Conservation (phyloP, 2,329 filamentous ascomycete species). For the Arthrinium puccinioides region DNA sequence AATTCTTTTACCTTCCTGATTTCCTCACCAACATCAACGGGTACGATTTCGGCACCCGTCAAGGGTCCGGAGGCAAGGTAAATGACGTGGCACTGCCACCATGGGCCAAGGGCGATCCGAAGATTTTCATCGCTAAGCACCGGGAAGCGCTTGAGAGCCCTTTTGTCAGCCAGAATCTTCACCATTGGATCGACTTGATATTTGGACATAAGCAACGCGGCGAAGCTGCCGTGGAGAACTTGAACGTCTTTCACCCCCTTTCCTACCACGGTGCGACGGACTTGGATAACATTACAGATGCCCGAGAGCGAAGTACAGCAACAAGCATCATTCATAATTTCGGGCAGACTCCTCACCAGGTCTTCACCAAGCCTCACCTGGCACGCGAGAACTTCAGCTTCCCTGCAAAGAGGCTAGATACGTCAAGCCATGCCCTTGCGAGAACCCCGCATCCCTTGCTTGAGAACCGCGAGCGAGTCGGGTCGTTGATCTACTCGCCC, state of each 20-base stretch:
- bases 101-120: constrained; percentile 94
- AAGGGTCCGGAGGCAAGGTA: constrained; percentile 72
- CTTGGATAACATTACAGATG: constrained; percentile 83
- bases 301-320: constrained; percentile 76
- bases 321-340: constrained; percentile 99
- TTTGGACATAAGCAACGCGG: constrained; percentile 93
- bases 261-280: constrained; percentile 94
- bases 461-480: constrained; percentile 70
- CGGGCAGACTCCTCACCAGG: constrained; percentile 92
- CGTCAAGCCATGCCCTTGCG: constrained; percentile 66
- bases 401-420: constrained; percentile 66
- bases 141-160: constrained; percentile 93
- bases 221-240: constrained; percentile 80
- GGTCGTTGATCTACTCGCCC: constrained; percentile 68
- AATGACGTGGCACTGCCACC: constrained; percentile 85
- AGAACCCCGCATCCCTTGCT: constrained; percentile 73
- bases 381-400: constrained; percentile 62
- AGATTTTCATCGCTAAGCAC: constrained; percentile 92
- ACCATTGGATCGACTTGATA: constrained; percentile 92
- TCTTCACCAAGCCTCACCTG: constrained; percentile 78
- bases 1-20: constrained; percentile 95
- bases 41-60: constrained; percentile 86
- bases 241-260: constrained; percentile 93
- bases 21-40: constrained; percentile 90
- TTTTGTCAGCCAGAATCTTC: constrained; percentile 81